These are phyloP conservation scores for Hymenoscyphus occultus DNA, from an alignment of 2,329 filamentous ascomycete genomes.

Conservation along the genomic window DNA sequence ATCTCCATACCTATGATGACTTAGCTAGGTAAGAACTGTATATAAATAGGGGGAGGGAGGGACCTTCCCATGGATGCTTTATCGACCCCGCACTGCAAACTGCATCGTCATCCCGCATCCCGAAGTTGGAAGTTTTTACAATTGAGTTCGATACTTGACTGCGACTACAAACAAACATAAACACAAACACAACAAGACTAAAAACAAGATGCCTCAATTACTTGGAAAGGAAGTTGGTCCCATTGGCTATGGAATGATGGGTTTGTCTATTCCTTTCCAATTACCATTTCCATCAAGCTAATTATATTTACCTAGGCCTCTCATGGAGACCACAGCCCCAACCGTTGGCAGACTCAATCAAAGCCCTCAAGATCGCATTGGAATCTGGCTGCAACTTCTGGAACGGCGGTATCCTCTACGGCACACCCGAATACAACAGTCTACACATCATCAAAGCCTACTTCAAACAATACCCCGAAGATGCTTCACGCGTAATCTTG, in stretches of 20 bases:
- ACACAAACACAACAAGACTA: too few species aligned
- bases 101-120: too few species aligned
- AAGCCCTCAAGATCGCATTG: constrained; percentile 53
- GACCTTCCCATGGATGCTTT: too few species aligned
- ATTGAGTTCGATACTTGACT: too few species aligned
- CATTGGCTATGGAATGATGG: constrained; percentile 22
- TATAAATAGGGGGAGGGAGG: too few species aligned
- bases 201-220: constrained; percentile 10
- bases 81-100: too few species aligned
- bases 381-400: constrained; percentile 47
- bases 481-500: constrained; percentile 59
- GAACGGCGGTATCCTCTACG: constrained; percentile 66
- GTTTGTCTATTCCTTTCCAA: background rate
- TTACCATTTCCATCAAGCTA: background rate
- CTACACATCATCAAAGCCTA: constrained; percentile 58
- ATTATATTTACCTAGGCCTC: constrained; percentile 21
- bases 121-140: too few species aligned
- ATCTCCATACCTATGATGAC: too few species aligned
- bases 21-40: too few species aligned
- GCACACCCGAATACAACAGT: constrained; percentile 55
- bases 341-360: constrained; percentile 48
- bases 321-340: constrained; percentile 31
- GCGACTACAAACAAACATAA: too few species aligned
- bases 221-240: constrained; percentile 20
- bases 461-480: constrained; percentile 59